Evolutionary conservation across 345 rosid genomes (phyloP).

Genomic region (Capsella bursapastoris): DNA sequence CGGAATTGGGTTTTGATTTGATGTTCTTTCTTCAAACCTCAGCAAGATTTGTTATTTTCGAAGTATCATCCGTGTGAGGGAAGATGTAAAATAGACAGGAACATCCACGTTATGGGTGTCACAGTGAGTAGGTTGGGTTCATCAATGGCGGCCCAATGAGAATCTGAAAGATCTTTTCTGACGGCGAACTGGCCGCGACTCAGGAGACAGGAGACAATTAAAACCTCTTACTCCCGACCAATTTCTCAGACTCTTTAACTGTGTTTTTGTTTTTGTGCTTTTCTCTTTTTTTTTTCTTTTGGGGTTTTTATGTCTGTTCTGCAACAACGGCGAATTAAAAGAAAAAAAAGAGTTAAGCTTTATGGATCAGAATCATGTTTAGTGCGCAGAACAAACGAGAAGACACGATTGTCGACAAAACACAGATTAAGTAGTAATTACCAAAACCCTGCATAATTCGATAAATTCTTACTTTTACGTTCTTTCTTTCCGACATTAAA

Average conservation of each 20-base stretch:
- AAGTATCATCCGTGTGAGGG: slow-evolving; percentile 31
- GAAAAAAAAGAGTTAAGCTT: slow-evolving; percentile 15
- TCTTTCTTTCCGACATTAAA: slow-evolving; percentile 1
- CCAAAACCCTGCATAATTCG: background rate
- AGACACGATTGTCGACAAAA: slow-evolving; percentile 31
- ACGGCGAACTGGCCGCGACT: slow-evolving; percentile 42
- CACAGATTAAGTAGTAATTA: background rate
- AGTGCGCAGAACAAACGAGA: slow-evolving; percentile 4
- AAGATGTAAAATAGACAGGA: slow-evolving; percentile 28
- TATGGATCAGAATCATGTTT: slow-evolving; percentile 40
- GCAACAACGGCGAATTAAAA: slow-evolving; percentile 35
- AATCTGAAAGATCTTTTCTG: slow-evolving; percentile 34
- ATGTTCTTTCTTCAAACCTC: slow-evolving; percentile 23
- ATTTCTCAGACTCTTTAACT: slow-evolving; percentile 36
- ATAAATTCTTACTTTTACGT: background rate
- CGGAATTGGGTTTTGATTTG: slow-evolving; percentile 18
- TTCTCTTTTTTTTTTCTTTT: background rate
- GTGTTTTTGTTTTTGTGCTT: slow-evolving; percentile 28
- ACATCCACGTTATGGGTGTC: slow-evolving; percentile 34
- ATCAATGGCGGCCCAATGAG: slow-evolving; percentile 42
- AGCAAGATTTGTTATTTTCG: slow-evolving; percentile 8
- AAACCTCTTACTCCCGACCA: slow-evolving; percentile 43
- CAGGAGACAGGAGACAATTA: slow-evolving; percentile 42
- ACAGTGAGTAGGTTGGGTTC: slow-evolving; percentile 26
- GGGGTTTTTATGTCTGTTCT: slow-evolving; percentile 32